Base-by-base conservation (phyloP, 352 stramenopile genomes). In the Stramenopiles sp. region DNA sequence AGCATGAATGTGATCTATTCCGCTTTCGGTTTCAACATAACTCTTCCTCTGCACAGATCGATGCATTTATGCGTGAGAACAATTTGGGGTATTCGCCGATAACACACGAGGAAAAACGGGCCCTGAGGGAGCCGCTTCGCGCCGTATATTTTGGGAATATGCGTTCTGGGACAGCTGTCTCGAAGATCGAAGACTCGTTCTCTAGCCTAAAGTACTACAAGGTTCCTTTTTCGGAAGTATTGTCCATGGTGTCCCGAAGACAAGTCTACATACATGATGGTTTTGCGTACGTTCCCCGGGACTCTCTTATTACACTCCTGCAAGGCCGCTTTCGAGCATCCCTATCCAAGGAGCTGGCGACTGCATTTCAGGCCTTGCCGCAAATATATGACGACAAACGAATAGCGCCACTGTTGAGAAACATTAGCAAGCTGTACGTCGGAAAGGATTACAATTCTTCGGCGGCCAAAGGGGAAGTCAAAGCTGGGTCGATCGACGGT, bases 351-450 rank as follows among this genome's bases (percentile, higher is more conserved):
- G 74, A 68, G 34, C 68, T 83, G 6, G 68, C 48, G 4, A 77
- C 74, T 36, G 78, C 74, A n/a, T 76, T 74, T 25, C 73, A 32
- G 34, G 74, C 77, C 32, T 86, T 86, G 78, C 76, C 80, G 6
- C 81, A 91, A 34, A 92, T 96, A 74, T 86, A 87, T 75, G 89
- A 89, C 76, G 92, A 98, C 74, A 83, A 94, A 25, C 89, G 91
- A 0, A 89, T 98, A 74, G 87, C 86, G 0, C 91, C 93, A 0
- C 86, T 98, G 49, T 80, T 98, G 1, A 89, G 87, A 37, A 97
- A 96, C 75, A 88, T 98, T 76, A 92, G 92, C 18, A 96, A 95
- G 81, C 92, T 97, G 77, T 96, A 97, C 79, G 94, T 96, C 30
- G 92, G 95, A 37, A 75, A 80, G 18, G 76, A 84, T 68, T 74